Evolutionary conservation across 176 grass and related monocot genomes (phyloP), one percentile per base, ranked within the genome.

Genomic region (Carex cristatella): DNA sequence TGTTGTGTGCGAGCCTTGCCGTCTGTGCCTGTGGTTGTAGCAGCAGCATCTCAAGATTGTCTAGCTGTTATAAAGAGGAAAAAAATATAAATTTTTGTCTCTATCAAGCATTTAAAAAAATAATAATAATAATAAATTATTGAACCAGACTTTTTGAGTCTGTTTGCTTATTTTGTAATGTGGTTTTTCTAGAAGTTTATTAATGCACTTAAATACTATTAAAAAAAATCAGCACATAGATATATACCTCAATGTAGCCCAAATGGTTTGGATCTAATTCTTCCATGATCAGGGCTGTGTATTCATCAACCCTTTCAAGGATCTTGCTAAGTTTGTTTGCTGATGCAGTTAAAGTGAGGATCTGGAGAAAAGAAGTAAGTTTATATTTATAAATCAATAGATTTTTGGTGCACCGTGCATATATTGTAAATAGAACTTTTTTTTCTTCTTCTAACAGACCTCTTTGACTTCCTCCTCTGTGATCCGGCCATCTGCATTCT

Each of bases 211-310:
- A 14, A 65, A 10, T 65, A 32, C 37, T 42, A 40, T 70, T 51
- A 7, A 30, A 54, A 31, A n/a, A 28, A 55, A 31, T 76, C 72
- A 32, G 46, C 44, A 79, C 28, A 58, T 33, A 79, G 51, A 27
- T 27, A 40, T 40, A 5, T 4, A 97, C 94, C 73, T 98, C 95
- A 16, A 98, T 93, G 83, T 94, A 98, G 51, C 96, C 96, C 7
- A 92, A 84, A 53, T 92, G 88, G 15, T 84, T 80, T 1, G 91
- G 96, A 38, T 98, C 96, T 1, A 98, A 83, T 83, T 93, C 96
- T 80, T 98, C 96, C 93, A 98, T 95, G 91, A 98, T 98, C 19
- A 98, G 35, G 0, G 96, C 96, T 8, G 93, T 92, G 93, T 98
- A 98, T 84, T 98, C 96, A 23, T 95, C 93, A 33, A 92, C 93